phyloP scores from a whole-genome alignment of 2,329 filamentous ascomycete genomes.

The Simplicillium aogashimaense region DNA sequence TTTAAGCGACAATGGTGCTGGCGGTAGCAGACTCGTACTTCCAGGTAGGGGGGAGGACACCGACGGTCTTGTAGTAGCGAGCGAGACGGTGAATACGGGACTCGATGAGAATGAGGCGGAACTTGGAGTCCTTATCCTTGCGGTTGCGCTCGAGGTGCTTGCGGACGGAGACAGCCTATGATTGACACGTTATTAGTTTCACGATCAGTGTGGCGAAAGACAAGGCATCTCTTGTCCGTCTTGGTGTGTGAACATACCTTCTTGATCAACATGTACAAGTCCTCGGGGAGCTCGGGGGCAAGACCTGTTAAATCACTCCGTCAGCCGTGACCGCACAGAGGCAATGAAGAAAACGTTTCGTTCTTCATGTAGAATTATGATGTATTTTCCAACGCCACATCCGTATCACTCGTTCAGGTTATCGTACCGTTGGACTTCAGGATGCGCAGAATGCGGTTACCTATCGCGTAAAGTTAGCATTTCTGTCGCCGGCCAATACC shows the following conservation, averaged over 20 bases:
- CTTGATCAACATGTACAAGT: slow-evolving; percentile 99
- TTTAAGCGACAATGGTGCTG: slow-evolving; percentile 86
- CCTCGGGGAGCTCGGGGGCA: slow-evolving; percentile 96
- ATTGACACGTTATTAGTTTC: slow-evolving; percentile 13
- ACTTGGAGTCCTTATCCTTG: slow-evolving; percentile 99
- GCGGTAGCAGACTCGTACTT: slow-evolving; percentile 98
- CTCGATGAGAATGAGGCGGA: slow-evolving; percentile 99
- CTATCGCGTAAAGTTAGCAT: slow-evolving; percentile 40
- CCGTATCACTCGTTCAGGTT: slow-evolving; percentile 17
- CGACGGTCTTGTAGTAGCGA: slow-evolving; percentile 98
- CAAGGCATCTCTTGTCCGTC: neutral
- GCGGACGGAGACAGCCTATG: slow-evolving; percentile 87
- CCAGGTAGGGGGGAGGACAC: slow-evolving; percentile 83
- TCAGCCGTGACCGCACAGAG: slow-evolving; percentile 91
- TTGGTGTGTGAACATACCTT: slow-evolving; percentile 53
- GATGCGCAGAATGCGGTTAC: slow-evolving; percentile 99
- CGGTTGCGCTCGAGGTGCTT: slow-evolving; percentile 99
- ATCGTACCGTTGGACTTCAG: slow-evolving; percentile 93
- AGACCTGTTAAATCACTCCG: slow-evolving; percentile 92
- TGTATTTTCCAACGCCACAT: slow-evolving; percentile 16
- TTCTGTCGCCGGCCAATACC: slow-evolving; percentile 2
- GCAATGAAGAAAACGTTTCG: slow-evolving; percentile 37
- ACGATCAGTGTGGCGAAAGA: neutral
- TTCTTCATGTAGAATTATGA: slow-evolving; percentile 7
- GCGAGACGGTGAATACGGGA: slow-evolving; percentile 99